These are phyloP conservation scores for Pyricularia pennisetigena DNA, from an alignment of 2,329 filamentous ascomycete genomes.

Conservation along the genomic window DNA sequence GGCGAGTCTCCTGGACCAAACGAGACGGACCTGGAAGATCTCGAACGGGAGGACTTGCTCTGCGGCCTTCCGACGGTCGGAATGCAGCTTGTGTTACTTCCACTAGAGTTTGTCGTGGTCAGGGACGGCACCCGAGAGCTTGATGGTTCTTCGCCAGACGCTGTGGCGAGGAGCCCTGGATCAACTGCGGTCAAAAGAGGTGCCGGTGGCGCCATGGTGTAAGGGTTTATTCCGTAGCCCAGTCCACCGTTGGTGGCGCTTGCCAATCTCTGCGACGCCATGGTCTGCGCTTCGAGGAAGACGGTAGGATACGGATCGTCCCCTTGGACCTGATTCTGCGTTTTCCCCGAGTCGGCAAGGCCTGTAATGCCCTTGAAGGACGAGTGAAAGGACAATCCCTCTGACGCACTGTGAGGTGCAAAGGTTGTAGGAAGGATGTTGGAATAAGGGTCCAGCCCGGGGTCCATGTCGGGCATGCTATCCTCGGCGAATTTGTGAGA, in stretches of 20 bases:
- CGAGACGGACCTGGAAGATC: neutral
- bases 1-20: neutral
- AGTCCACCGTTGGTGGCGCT: neutral
- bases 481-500: neutral
- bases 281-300: neutral
- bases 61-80: neutral
- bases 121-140: neutral
- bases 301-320: neutral
- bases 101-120: neutral
- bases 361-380: neutral
- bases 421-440: neutral
- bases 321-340: neutral
- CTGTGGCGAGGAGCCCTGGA: neutral
- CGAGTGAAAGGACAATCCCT: neutral
- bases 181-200: neutral
- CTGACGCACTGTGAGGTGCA: neutral
- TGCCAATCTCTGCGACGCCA: neutral
- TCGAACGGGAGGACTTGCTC: neutral
- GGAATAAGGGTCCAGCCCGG: neutral
- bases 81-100: neutral
- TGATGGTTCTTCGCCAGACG: neutral
- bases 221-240: neutral
- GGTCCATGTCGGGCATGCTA: neutral
- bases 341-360: neutral
- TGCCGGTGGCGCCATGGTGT: neutral